These are phyloP conservation scores for Xerocomus brunneocitrinus DNA, from an alignment of 768 basidiomycete genomes.

Conservation along the genomic window DNA sequence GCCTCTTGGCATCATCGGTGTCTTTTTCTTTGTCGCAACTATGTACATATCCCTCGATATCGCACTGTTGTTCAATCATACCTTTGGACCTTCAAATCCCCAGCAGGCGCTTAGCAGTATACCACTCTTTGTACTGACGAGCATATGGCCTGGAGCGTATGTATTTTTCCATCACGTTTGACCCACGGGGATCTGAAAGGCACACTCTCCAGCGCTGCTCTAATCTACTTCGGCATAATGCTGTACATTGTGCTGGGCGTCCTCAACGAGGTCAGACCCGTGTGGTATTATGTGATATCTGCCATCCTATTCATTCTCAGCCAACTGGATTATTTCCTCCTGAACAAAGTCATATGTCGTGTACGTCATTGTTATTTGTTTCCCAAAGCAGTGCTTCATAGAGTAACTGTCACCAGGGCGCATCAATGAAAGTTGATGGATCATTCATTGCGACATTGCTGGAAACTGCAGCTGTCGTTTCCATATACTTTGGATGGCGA, in stretches of 20 bases:
- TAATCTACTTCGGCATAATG: slow-evolving; percentile 75
- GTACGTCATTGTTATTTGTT: slow-evolving; percentile 33
- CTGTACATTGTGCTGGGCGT: slow-evolving; percentile 70
- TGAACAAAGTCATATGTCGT: slow-evolving; percentile 71
- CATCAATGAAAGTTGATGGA: slow-evolving; percentile 72
- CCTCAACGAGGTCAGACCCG: slow-evolving; percentile 75
- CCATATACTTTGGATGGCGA: slow-evolving; percentile 77
- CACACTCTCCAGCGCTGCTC: slow-evolving; percentile 44
- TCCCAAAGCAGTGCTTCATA: slow-evolving; percentile 7
- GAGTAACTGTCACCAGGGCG: slow-evolving; percentile 39
- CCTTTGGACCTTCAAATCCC: slow-evolving; percentile 57
- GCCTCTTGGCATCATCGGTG: slow-evolving; percentile 58
- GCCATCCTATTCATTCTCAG: slow-evolving; percentile 73
- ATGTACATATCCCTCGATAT: slow-evolving; percentile 85
- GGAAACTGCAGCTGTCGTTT: slow-evolving; percentile 67
- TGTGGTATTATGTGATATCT: slow-evolving; percentile 72
- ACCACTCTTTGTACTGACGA: slow-evolving; percentile 75
- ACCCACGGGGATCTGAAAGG: slow-evolving; percentile 1
- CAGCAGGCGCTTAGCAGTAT: slow-evolving; percentile 56
- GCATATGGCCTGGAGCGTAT: slow-evolving; percentile 74
- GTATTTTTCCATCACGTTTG: slow-evolving; percentile 26
- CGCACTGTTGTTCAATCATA: slow-evolving; percentile 58
- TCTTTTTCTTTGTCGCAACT: slow-evolving; percentile 64
- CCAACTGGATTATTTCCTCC: slow-evolving; percentile 80
- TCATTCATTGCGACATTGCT: slow-evolving; percentile 82